These are phyloP conservation scores for Xylaria sp. DNA, from an alignment of 2,329 filamentous ascomycete species.

Conservation along the genomic window DNA sequence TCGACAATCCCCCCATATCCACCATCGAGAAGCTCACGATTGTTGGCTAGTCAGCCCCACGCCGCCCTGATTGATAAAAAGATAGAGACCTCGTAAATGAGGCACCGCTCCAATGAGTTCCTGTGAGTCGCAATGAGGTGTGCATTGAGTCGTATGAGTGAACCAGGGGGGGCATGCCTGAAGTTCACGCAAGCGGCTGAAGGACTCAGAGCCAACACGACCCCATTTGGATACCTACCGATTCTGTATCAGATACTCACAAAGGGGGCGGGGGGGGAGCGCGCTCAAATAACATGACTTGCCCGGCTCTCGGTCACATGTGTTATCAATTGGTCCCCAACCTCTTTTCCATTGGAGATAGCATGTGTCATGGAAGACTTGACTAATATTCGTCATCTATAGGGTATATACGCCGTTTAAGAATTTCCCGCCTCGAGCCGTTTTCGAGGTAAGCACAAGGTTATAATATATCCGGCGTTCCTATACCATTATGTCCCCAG, in stretches of 20 bases:
- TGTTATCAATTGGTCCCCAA: neutral
- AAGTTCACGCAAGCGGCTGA: neutral
- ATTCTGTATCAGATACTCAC: neutral
- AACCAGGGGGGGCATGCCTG: neutral
- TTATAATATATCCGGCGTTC: neutral
- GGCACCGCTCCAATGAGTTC: neutral
- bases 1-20: conserved; percentile 22
- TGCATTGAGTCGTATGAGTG: neutral
- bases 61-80: neutral
- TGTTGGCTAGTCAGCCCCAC: conserved; percentile 3
- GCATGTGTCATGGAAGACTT: conserved; percentile 13
- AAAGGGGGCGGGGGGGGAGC: no score
- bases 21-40: neutral
- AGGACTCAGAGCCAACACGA: neutral
- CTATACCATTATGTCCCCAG: conserved; percentile 15
- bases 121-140: neutral
- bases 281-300: neutral
- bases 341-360: neutral
- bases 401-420: conserved; percentile 16
- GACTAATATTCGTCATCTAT: conserved; percentile 27
- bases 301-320: conserved; percentile 3
- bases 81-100: neutral
- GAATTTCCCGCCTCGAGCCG: conserved; percentile 1
- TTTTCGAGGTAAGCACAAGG: conserved; percentile 18
- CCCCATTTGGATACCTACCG: neutral